Conservation (phyloP, 768 basidiomycete species). For the Cubamyces lactineus region DNA sequence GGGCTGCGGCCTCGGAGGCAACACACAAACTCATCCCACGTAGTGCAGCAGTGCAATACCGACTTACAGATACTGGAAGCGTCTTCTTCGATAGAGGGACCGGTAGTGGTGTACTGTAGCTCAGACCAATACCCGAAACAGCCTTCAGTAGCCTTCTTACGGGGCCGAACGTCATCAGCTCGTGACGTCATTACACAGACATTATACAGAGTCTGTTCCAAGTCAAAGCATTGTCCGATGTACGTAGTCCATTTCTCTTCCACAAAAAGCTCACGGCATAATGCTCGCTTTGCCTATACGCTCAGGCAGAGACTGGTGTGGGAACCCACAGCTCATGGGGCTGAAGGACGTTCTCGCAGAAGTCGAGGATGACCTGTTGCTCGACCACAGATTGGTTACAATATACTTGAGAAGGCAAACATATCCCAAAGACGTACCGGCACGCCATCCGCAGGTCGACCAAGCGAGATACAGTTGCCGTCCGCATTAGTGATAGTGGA, state of each 20-base stretch:
- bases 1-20: slow-evolving; percentile 43
- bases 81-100: slow-evolving; percentile 78
- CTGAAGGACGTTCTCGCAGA: slow-evolving; percentile 6
- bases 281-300: not conserved
- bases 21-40: slow-evolving; percentile 49
- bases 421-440: not conserved
- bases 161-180: too few relatives aligned
- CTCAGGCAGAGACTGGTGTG: slow-evolving; percentile 5
- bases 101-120: slow-evolving; percentile 61
- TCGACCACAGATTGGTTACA: not conserved
- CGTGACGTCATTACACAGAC: too few relatives aligned
- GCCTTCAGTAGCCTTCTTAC: too few relatives aligned
- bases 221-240: too few relatives aligned
- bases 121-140: too few relatives aligned
- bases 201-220: too few relatives aligned
- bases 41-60: slow-evolving; percentile 66
- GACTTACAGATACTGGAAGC: slow-evolving; percentile 64
- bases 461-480: slow-evolving; percentile 20
- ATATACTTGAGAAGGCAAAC: not conserved
- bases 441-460: slow-evolving; percentile 13
- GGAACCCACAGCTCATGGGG: slow-evolving; percentile 13
- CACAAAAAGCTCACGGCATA: too few relatives aligned
- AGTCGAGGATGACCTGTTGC: slow-evolving; percentile 6
- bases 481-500: slow-evolving; percentile 21
- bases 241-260: too few relatives aligned